Evolutionary conservation across 2,329 filamentous ascomycete species (phyloP), one percentile per base, ranked within the genome.

Genomic region (Paramyrothecium roridum): DNA sequence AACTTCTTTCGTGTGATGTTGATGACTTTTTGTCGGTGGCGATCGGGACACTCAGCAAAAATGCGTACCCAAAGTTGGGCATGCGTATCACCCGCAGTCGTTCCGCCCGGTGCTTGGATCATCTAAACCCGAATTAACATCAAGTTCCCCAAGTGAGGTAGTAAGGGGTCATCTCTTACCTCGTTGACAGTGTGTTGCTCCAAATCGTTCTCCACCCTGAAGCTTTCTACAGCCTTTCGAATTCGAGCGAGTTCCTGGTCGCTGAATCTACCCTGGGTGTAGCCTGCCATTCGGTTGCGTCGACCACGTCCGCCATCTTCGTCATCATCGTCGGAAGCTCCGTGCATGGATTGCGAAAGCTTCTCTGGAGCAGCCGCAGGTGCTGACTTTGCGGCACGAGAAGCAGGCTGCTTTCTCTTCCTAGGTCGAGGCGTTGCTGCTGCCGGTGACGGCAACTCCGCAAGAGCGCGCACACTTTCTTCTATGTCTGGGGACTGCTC

Each of bases 1-100:
- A 85, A 91, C 26, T 80, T 78, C 52, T 86, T 81, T 50, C 87
- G 80, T 33, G 81, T 82, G 58, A 81, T 76, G 53, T 80, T 77
- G 56, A 82, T 79, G 8, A 86, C 67, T 61, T 81, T 83, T 57
- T 79, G 75, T 12, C 80, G 74, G n/a, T 75, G 72, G 12, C 82
- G 74, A 48, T 78, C 70, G 0, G 81, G 80, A 55, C 80, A 80
- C 10, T 74, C 73, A 3, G 74, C 71, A 48, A 72, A 70, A n/a
- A 86, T 70, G 3, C 63, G 62, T 17, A 70, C 64, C 82, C 83
- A 86, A 10, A 87, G 73, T 12, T 77, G 71, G 7, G 67, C 65
- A 55, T 77, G 67, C 4, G 64, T 56, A 16, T 72, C 65, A 26
- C 72, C 70, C 6, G 69, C 67, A 2, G 70, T 70, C 7, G 70